phyloP scores from a whole-genome alignment of 306 rosid species.

The Herpetospermum pedunculosum region DNA sequence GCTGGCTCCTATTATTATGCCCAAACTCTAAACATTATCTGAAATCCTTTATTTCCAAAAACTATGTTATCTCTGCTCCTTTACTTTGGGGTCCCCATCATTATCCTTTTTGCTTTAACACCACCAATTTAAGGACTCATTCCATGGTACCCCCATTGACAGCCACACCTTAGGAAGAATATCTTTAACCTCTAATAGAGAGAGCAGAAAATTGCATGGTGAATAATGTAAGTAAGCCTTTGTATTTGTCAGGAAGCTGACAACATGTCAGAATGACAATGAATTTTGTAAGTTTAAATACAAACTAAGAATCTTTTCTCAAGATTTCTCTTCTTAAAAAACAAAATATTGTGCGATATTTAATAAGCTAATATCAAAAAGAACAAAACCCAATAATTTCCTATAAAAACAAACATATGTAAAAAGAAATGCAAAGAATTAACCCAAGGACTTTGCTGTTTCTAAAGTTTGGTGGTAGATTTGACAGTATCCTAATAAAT shows the following conservation, averaged over 20 bases:
- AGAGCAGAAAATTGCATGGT: constrained; percentile 6
- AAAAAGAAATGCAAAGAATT: background rate
- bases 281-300: background rate
- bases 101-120: constrained; percentile 6
- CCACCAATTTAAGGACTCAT: constrained; percentile 1
- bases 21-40: background rate
- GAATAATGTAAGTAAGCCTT: background rate
- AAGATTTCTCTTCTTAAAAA: background rate
- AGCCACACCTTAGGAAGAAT: constrained; percentile 2
- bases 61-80: background rate
- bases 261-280: constrained; percentile 7
- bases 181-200: background rate
- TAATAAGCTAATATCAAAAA: background rate
- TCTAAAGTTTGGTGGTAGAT: background rate
- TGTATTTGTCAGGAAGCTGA: background rate
- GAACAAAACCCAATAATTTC: background rate
- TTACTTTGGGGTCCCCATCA: background rate
- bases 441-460: background rate
- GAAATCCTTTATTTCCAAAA: background rate
- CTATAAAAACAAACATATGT: background rate
- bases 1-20: background rate
- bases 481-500: background rate
- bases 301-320: background rate
- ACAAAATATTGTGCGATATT: background rate
- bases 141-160: background rate